These are phyloP conservation scores for Actinomortierella wolfii DNA, from an alignment of 371 early-diverging fungal species.

Conservation along the genomic window DNA sequence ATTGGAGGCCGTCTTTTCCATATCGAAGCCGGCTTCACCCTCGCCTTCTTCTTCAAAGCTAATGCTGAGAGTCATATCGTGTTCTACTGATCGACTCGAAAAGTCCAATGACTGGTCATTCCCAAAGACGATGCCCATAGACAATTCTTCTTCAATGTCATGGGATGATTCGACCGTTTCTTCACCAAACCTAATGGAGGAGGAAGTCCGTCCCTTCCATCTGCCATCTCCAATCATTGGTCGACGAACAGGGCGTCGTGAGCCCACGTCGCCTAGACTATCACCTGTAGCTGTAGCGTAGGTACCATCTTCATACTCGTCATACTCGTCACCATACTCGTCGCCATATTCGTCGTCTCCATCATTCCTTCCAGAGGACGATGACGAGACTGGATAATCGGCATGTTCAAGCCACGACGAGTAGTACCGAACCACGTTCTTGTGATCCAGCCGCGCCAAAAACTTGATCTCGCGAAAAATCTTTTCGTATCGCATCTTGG, in stretches of 20 bases:
- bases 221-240: too few species aligned
- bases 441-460: slow-evolving; percentile 85
- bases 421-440: slow-evolving; percentile 92
- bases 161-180: not conserved
- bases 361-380: slow-evolving; percentile 17
- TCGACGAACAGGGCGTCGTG: too few species aligned
- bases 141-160: slow-evolving; percentile 23
- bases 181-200: slow-evolving; percentile 14
- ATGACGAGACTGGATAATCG: slow-evolving; percentile 30
- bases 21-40: slow-evolving; percentile 16
- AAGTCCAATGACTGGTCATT: slow-evolving; percentile 5
- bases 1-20: slow-evolving; percentile 28
- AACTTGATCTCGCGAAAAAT: slow-evolving; percentile 92
- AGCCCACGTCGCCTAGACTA: too few species aligned
- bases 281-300: not conserved
- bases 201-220: too few species aligned
- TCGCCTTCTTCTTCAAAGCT: slow-evolving; percentile 2
- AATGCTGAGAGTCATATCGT: slow-evolving; percentile 4
- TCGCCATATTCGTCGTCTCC: slow-evolving; percentile 28
- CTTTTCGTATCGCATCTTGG: slow-evolving; percentile 65
- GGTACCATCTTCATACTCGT: slow-evolving; percentile 20
- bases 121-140: slow-evolving; percentile 47
- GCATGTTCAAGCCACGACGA: slow-evolving; percentile 91
- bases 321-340: slow-evolving; percentile 37
- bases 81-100: slow-evolving; percentile 4